Conservation (phyloP, 1,139 yeast genomes). For the Blastobotrys raffinosifermentans region DNA sequence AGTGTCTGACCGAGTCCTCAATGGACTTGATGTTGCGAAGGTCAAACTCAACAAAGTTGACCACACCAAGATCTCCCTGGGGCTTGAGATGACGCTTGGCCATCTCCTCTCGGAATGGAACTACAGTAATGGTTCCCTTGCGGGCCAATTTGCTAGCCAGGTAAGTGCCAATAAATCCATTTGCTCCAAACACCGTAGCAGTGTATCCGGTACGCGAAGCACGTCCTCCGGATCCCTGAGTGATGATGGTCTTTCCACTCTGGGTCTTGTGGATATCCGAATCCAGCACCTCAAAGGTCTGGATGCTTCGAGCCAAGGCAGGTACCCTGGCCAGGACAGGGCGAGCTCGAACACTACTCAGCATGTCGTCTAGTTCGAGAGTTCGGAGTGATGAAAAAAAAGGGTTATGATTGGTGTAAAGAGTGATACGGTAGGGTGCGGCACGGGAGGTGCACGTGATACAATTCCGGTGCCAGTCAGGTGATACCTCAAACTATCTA, state of each 20-base stretch:
- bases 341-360: background rate
- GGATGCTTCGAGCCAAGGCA: slow-evolving; percentile 27
- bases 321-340: slow-evolving; percentile 9
- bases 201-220: slow-evolving; percentile 89
- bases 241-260: slow-evolving; percentile 64
- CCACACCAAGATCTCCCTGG: slow-evolving; percentile 83
- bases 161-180: slow-evolving; percentile 75
- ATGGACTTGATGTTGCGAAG: slow-evolving; percentile 71
- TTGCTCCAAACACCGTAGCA: slow-evolving; percentile 82
- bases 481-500: slow-evolving; percentile 4
- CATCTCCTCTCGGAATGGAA: slow-evolving; percentile 77
- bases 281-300: slow-evolving; percentile 36
- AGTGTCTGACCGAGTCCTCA: slow-evolving; percentile 71
- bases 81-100: slow-evolving; percentile 76
- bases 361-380: slow-evolving; percentile 1
- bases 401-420: background rate
- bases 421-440: background rate
- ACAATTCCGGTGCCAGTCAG: slow-evolving; percentile 2
- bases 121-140: slow-evolving; percentile 74
- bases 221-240: slow-evolving; percentile 70
- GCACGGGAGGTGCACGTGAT: background rate
- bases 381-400: slow-evolving; percentile 3
- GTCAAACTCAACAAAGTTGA: slow-evolving; percentile 78
- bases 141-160: slow-evolving; percentile 67
- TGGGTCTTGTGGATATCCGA: slow-evolving; percentile 71